Conservation (phyloP, 805 yeast genomes). For the Monosporozyma servazzii region DNA sequence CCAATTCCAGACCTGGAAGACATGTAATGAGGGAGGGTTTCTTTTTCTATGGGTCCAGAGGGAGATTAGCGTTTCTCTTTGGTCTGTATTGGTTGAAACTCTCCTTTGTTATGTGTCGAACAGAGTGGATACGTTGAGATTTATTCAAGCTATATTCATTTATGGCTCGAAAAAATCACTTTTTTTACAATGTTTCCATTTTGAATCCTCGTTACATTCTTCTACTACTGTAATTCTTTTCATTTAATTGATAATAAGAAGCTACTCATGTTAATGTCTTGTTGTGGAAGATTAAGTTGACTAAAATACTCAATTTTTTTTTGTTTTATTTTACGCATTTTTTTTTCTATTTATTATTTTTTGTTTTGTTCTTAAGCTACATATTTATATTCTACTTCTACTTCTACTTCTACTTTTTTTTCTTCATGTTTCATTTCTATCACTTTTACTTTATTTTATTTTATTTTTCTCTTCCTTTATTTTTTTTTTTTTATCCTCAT, state of each 20-base stretch:
- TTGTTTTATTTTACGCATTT: background rate
- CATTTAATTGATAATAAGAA: background rate
- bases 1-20: slow-evolving; percentile 9
- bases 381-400: background rate
- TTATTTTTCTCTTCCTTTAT: background rate
- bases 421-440: background rate
- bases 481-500: background rate
- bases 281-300: background rate
- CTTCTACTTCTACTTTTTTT: background rate
- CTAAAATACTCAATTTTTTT: background rate
- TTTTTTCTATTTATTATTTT: background rate
- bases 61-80: background rate
- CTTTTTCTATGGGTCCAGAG: background rate
- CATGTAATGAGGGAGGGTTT: background rate
- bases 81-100: slow-evolving; percentile 2
- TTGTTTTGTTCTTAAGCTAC: background rate
- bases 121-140: slow-evolving; percentile 20
- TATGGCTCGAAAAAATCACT: background rate
- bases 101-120: slow-evolving; percentile 10
- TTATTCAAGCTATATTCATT: background rate
- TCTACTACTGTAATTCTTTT: background rate
- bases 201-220: slow-evolving; percentile 27
- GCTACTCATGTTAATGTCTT: background rate
- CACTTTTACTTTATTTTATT: slow-evolving; percentile 1
- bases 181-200: slow-evolving; percentile 18